These are phyloP conservation scores for Pseudocercospora musae DNA, from an alignment of 2,329 filamentous ascomycete genomes.

Conservation along the genomic window DNA sequence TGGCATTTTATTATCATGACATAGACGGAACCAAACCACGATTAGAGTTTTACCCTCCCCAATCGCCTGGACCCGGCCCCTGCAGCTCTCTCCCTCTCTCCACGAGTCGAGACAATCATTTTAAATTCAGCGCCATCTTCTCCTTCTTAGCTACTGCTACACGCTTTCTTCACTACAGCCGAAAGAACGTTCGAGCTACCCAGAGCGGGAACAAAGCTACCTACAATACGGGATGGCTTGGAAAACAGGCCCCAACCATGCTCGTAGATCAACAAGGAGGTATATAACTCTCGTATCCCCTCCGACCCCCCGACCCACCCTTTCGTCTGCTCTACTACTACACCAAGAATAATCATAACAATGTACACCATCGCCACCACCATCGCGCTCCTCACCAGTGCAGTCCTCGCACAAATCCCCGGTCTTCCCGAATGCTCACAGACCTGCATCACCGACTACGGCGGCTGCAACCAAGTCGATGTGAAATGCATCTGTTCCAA, in stretches of 20 bases:
- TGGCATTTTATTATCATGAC: no score
- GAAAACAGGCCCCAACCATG: background rate
- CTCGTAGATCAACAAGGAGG: background rate
- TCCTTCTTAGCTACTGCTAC: no score
- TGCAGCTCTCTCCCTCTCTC: background rate
- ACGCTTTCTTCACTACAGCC: no score
- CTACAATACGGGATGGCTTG: background rate
- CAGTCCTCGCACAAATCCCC: conserved; percentile 19
- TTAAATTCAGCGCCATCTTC: background rate
- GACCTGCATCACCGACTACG: conserved; percentile 39
- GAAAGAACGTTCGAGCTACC: background rate
- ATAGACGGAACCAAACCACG: background rate
- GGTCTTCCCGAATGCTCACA: conserved; percentile 33
- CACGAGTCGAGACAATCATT: background rate
- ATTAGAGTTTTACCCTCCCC: background rate
- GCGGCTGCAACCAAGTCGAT: conserved; percentile 39
- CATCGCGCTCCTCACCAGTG: conserved; percentile 21
- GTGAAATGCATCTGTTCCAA: conserved; percentile 44
- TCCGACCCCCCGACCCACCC: background rate
- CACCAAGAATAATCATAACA: background rate
- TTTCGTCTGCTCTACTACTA: background rate
- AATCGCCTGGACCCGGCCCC: background rate
- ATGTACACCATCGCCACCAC: conserved; percentile 23
- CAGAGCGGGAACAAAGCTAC: background rate
- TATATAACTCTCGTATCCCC: background rate